Evolutionary conservation across 306 rosid species (phyloP).

Genomic region (Gleditsia sinensis): DNA sequence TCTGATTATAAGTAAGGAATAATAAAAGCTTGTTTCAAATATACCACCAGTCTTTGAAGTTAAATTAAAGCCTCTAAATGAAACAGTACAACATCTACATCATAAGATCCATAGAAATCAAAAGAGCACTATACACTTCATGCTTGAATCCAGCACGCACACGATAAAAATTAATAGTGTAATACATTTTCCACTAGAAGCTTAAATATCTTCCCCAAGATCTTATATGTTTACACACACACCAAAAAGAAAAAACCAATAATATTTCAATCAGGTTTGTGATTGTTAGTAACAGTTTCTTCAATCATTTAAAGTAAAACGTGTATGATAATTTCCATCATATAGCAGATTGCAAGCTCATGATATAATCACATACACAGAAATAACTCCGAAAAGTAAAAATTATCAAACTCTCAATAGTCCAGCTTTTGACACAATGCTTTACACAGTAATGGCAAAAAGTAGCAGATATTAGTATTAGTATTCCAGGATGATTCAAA

Average conservation of each 20-base stretch:
- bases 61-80: background rate
- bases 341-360: background rate
- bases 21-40: background rate
- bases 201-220: conserved; percentile 7
- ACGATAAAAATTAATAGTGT: background rate
- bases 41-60: background rate
- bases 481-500: background rate
- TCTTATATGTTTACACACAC: background rate
- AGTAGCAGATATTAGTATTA: background rate
- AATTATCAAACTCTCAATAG: background rate
- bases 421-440: conserved; percentile 3
- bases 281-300: background rate
- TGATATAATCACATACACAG: background rate
- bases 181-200: conserved; percentile 1
- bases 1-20: background rate
- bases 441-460: background rate
- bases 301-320: background rate
- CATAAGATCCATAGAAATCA: conserved; percentile 7
- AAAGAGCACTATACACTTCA: background rate
- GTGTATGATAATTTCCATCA: background rate
- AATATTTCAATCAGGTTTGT: background rate
- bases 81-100: background rate
- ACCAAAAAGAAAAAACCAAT: background rate
- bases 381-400: background rate
- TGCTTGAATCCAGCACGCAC: background rate